phyloP scores from a whole-genome alignment of 805 yeast genomes.

The Suhomyces sp. region DNA sequence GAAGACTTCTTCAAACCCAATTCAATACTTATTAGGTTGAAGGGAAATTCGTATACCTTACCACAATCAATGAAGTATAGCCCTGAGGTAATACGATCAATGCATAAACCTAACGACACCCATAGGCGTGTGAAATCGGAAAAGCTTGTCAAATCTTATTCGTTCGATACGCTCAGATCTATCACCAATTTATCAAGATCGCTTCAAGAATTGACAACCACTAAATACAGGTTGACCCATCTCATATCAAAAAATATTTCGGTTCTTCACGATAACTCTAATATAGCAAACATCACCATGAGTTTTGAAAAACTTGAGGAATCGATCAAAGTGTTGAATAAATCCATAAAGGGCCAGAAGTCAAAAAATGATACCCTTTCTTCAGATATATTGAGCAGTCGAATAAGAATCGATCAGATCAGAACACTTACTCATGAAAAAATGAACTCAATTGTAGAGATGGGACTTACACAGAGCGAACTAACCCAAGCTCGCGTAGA shows the following conservation, averaged over 20 bases:
- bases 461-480: conserved; percentile 22
- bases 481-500: conserved; percentile 24
- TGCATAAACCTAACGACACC: neutral
- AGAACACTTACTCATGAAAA: conserved; percentile 15
- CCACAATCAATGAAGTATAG: conserved; percentile 8
- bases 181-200: conserved; percentile 24
- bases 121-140: neutral
- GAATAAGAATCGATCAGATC: conserved; percentile 20
- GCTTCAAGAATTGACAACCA: conserved; percentile 24
- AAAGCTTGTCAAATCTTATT: conserved; percentile 18
- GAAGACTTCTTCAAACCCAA: conserved; percentile 18
- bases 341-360: conserved; percentile 18
- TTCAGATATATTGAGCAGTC: conserved; percentile 20
- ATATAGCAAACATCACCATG: conserved; percentile 6
- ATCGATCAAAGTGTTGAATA: conserved; percentile 11
- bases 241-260: conserved; percentile 18
- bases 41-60: conserved; percentile 19
- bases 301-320: conserved; percentile 5
- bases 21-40: conserved; percentile 19
- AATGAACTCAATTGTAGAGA: conserved; percentile 13
- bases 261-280: neutral
- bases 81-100: conserved; percentile 2
- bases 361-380: conserved; percentile 21
- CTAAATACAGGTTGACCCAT: conserved; percentile 20
- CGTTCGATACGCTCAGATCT: conserved; percentile 30